phyloP scores from a whole-genome alignment of 75 land plant genomes.

The Pinus tabuliformis region DNA sequence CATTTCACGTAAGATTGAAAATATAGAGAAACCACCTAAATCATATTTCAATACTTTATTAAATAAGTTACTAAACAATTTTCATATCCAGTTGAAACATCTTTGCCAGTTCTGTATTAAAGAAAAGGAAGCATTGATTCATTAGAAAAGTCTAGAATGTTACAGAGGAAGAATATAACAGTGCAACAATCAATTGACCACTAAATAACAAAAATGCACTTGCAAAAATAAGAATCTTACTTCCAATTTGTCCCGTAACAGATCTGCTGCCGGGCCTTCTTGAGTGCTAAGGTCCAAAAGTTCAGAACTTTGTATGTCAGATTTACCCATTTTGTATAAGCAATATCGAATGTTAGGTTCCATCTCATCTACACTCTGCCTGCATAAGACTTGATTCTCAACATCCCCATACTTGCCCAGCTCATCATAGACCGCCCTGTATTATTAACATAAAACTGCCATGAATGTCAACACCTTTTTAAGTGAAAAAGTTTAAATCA shows the following conservation, averaged over 20 bases:
- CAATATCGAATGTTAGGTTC: constrained; percentile 92
- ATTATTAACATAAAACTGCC: not conserved
- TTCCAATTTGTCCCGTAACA: constrained; percentile 88
- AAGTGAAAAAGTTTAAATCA: not conserved
- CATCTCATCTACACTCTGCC: constrained; percentile 92
- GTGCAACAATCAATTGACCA: no score
- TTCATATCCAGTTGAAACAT: no score
- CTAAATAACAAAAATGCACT: no score
- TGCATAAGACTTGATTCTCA: constrained; percentile 91
- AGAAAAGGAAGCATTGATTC: no score
- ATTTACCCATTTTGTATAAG: constrained; percentile 77
- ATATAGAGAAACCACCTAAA: no score
- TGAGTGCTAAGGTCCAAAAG: constrained; percentile 69
- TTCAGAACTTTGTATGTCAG: constrained; percentile 70
- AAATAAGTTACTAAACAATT: no score
- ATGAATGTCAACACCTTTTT: not conserved
- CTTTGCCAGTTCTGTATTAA: no score
- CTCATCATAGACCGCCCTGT: constrained; percentile 90
- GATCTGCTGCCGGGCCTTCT: constrained; percentile 84
- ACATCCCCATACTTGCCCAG: constrained; percentile 95
- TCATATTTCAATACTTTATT: no score
- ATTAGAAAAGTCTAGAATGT: no score
- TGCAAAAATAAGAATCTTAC: constrained; percentile 21
- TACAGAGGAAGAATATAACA: no score
- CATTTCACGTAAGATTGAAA: no score